Evolutionary conservation across 2,329 filamentous ascomycete genomes (phyloP).

Genomic region (Botrytis cinerea): DNA sequence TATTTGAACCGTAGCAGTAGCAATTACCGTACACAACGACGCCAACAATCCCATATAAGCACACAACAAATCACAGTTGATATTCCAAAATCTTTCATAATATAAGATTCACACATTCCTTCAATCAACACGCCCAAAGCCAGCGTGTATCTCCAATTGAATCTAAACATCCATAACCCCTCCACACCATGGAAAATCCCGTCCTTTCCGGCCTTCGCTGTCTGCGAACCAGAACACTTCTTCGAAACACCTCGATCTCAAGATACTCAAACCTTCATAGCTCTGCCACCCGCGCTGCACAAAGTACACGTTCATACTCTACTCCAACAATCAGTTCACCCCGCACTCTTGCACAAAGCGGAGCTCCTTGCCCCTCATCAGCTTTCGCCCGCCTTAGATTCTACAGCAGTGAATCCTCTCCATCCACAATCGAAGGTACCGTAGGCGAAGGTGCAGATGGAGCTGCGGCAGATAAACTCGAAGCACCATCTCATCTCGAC

Average conservation of each 20-base stretch:
- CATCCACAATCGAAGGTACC: conserved; percentile 10
- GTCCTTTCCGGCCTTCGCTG: conserved; percentile 12
- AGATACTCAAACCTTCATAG: neutral
- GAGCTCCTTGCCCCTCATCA: conserved; percentile 4
- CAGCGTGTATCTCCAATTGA: neutral
- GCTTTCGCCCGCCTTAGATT: neutral
- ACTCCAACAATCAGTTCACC: neutral
- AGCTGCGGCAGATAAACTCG: neutral
- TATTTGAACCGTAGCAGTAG: neutral
- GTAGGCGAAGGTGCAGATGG: conserved; percentile 4
- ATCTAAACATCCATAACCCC: neutral
- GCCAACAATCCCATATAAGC: neutral
- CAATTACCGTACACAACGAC: neutral
- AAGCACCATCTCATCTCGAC: conserved; percentile 21
- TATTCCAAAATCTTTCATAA: neutral
- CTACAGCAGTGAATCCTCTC: conserved; percentile 17
- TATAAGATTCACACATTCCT: neutral
- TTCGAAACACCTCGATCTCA: neutral
- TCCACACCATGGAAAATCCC: conserved; percentile 20
- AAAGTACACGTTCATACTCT: neutral
- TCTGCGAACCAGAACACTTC: conserved; percentile 2
- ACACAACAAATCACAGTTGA: neutral
- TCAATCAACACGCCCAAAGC: neutral
- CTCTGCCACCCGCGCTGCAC: neutral
- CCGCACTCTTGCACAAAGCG: neutral